These are phyloP conservation scores for Xanthoconium purpureum DNA, from an alignment of 768 basidiomycete genomes.

Conservation along the genomic window DNA sequence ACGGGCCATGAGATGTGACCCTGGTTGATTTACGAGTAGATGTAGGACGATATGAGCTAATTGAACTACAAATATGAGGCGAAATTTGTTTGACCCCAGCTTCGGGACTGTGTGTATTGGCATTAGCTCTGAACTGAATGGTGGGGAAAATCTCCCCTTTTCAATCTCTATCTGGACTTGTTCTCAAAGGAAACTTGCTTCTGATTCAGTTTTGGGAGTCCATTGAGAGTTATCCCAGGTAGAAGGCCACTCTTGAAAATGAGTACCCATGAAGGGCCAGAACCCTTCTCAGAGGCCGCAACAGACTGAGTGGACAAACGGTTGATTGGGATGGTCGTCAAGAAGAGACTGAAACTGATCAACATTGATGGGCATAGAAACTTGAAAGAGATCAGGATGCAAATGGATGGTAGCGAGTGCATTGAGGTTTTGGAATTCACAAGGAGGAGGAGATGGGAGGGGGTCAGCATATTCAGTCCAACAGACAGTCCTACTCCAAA, in stretches of 20 bases:
- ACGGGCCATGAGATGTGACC: too few relatives aligned
- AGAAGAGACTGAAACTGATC: slow-evolving; percentile 34
- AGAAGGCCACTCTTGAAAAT: neutral
- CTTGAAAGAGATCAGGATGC: slow-evolving; percentile 33
- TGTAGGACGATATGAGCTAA: too few relatives aligned
- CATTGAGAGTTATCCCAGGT: neutral
- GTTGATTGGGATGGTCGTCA: slow-evolving; percentile 35
- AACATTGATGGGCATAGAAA: slow-evolving; percentile 39
- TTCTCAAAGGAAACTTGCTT: neutral
- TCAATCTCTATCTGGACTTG: neutral
- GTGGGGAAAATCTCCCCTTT: too few relatives aligned
- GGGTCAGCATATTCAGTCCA: neutral
- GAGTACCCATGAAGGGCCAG: slow-evolving; percentile 41
- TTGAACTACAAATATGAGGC: too few relatives aligned
- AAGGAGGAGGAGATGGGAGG: neutral
- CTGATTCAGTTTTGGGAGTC: neutral
- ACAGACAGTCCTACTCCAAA: neutral
- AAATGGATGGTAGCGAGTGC: neutral
- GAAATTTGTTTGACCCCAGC: neutral
- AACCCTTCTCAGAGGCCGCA: slow-evolving; percentile 37
- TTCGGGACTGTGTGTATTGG: neutral
- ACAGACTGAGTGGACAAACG: slow-evolving; percentile 35
- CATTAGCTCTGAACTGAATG: neutral
- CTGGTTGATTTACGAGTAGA: too few relatives aligned
- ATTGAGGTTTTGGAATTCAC: neutral